Evolutionary conservation across 2,329 filamentous ascomycete species (phyloP).

Genomic region (Purpureocillium lavendulum): DNA sequence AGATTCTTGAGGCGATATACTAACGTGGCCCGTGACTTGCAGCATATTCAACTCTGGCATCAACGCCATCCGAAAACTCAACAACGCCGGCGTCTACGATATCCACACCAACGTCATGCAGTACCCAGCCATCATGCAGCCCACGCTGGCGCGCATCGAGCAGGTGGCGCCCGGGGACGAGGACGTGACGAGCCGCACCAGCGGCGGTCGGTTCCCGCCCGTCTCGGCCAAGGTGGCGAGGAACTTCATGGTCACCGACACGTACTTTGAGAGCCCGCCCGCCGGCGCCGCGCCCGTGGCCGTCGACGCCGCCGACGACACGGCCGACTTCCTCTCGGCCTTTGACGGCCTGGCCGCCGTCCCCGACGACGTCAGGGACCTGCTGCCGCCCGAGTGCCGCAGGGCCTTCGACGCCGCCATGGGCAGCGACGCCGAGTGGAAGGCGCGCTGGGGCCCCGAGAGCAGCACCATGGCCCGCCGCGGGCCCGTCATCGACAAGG

Average conservation of each 20-base stretch:
- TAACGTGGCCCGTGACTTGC: not conserved
- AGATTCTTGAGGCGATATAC: conserved; percentile 5
- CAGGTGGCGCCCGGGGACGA: conserved; percentile 45
- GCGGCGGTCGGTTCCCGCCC: conserved; percentile 33
- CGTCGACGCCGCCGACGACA: conserved; percentile 33
- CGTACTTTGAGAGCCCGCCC: conserved; percentile 42
- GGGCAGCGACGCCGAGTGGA: conserved; percentile 61
- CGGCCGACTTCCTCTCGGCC: conserved; percentile 38
- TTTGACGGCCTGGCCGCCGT: conserved; percentile 57
- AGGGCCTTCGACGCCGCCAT: conserved; percentile 62
- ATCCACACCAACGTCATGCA: conserved; percentile 90
- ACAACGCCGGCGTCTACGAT: conserved; percentile 75
- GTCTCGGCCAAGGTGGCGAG: conserved; percentile 41
- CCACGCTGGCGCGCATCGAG: conserved; percentile 78
- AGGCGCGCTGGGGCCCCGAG: conserved; percentile 66
- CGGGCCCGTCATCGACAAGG: conserved; percentile 53
- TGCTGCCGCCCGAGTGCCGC: conserved; percentile 63
- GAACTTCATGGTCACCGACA: conserved; percentile 50
- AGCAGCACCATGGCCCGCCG: conserved; percentile 42
- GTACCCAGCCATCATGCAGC: conserved; percentile 81
- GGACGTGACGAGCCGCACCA: conserved; percentile 13
- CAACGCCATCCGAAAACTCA: conserved; percentile 57
- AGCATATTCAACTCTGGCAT: conserved; percentile 81
- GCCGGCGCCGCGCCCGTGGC: conserved; percentile 35
- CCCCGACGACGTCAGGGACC: conserved; percentile 54